Percentiles rank a stretch among this genome's conserved stretches.
phyloP scores from a whole-genome alignment of 228 moss, liverwort and hornwort species.

The Sphagnum fallax region DNA sequence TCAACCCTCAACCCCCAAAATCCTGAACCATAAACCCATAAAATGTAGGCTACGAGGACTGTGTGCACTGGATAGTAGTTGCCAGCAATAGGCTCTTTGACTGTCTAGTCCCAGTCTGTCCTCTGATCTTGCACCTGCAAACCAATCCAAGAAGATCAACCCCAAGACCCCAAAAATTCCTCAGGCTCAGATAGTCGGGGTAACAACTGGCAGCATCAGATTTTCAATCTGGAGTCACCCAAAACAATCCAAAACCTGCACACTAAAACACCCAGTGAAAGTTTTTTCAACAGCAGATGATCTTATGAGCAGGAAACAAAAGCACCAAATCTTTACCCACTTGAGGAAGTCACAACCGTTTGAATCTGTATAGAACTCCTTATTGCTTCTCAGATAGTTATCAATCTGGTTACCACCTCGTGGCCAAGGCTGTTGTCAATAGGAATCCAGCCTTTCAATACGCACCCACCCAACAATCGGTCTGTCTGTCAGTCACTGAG shows the following conservation, averaged over 20 bases:
- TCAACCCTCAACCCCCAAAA: too few species aligned
- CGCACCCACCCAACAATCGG: too few species aligned
- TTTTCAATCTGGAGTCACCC: background rate
- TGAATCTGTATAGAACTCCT: conserved; percentile 82
- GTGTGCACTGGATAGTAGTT: conserved; percentile 87
- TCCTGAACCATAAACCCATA: too few species aligned
- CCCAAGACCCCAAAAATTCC: too few species aligned
- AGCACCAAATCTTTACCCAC: conserved; percentile 38
- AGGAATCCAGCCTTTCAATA: conserved; percentile 75
- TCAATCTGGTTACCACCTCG: conserved; percentile 74
- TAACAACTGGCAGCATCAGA: background rate
- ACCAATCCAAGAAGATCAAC: background rate
- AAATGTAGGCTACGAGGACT: too few species aligned
- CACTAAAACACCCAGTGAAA: background rate
- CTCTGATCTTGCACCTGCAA: conserved; percentile 74
- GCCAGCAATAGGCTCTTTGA: conserved; percentile 82
- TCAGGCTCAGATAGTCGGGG: too few species aligned
- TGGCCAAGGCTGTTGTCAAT: conserved; percentile 77
- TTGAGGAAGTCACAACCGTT: conserved; percentile 89
- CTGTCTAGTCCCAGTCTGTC: conserved; percentile 73
- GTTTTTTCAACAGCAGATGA: too few species aligned
- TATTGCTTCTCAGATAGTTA: conserved; percentile 56
- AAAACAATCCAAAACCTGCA: background rate
- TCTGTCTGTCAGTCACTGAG: too few species aligned
- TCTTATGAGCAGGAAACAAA: background rate